A percentile compares a stretch with the other conserved stretches of the same genome.
These are phyloP conservation scores for Mortierella sp. DNA, from an alignment of 371 early-diverging fungal species.

Conservation along the genomic window DNA sequence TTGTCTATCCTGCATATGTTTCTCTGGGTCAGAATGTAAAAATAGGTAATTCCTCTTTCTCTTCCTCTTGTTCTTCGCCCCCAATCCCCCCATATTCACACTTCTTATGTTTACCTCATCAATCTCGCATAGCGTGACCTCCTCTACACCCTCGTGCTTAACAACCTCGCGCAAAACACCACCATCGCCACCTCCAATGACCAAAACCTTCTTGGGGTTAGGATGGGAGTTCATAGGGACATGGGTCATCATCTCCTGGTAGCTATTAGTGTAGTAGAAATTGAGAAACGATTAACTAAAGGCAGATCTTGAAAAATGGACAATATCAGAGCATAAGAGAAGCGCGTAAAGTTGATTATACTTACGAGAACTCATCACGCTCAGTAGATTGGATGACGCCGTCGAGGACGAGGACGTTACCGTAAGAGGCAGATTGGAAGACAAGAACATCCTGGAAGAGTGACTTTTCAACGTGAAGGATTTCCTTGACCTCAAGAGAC, in stretches of 20 bases:
- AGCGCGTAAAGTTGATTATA: no score
- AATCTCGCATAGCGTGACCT: constrained; percentile 94
- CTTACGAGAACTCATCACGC: constrained; percentile 96
- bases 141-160: constrained; percentile 94
- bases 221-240: constrained; percentile 96
- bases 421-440: constrained; percentile 93
- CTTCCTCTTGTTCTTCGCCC: no score
- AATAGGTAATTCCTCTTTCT: background rate
- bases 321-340: no score
- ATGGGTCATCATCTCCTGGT: constrained; percentile 99
- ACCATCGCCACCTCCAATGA: constrained; percentile 99
- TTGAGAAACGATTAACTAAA: background rate
- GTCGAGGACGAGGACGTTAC: constrained; percentile 96
- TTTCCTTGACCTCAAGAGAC: constrained; percentile 93
- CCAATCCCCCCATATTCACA: no score
- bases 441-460: constrained; percentile 97
- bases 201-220: constrained; percentile 95
- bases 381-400: constrained; percentile 98
- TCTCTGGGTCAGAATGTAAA: background rate
- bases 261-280: constrained; percentile 61
- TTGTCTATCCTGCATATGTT: background rate
- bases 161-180: constrained; percentile 97
- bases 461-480: constrained; percentile 94
- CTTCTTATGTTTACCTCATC: constrained; percentile 87
- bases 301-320: background rate